phyloP scores from a whole-genome alignment of 345 rosid species.

The Syzygium oleosum region DNA sequence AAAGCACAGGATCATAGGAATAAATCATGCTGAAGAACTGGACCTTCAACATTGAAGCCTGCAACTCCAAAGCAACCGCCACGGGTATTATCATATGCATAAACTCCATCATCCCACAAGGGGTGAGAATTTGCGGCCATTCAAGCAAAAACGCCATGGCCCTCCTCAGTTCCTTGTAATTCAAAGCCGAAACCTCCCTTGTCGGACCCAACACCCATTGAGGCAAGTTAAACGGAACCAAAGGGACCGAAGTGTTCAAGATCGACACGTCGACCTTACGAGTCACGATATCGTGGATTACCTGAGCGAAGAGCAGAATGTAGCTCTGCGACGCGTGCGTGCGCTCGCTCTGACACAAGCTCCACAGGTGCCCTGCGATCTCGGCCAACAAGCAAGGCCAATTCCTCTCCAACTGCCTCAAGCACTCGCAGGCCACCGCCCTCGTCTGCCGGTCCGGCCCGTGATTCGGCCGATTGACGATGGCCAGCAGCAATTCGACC shows the following conservation, averaged over 20 bases:
- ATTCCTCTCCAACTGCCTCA: slow-evolving; percentile 69
- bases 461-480: slow-evolving; percentile 84
- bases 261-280: slow-evolving; percentile 52
- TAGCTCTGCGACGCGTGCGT: slow-evolving; percentile 86
- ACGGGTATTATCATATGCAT: slow-evolving; percentile 73
- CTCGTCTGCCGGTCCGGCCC: slow-evolving; percentile 79
- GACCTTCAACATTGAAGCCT: slow-evolving; percentile 84
- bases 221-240: slow-evolving; percentile 78
- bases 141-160: slow-evolving; percentile 87
- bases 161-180: slow-evolving; percentile 82
- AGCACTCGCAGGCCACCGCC: slow-evolving; percentile 77
- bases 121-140: slow-evolving; percentile 67
- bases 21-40: slow-evolving; percentile 85
- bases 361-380: slow-evolving; percentile 77
- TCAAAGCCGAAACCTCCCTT: slow-evolving; percentile 38
- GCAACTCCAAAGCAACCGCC: slow-evolving; percentile 70
- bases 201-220: slow-evolving; percentile 22
- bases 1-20: slow-evolving; percentile 69
- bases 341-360: slow-evolving; percentile 80
- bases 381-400: slow-evolving; percentile 77
- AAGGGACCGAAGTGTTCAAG: slow-evolving; percentile 61
- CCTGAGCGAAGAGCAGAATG: slow-evolving; percentile 55
- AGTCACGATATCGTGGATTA: slow-evolving; percentile 49
- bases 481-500: slow-evolving; percentile 60
- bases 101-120: slow-evolving; percentile 79